Evolutionary conservation across 1,284 basidiomycete species (phyloP).

Genomic region (Leccinum fallax): DNA sequence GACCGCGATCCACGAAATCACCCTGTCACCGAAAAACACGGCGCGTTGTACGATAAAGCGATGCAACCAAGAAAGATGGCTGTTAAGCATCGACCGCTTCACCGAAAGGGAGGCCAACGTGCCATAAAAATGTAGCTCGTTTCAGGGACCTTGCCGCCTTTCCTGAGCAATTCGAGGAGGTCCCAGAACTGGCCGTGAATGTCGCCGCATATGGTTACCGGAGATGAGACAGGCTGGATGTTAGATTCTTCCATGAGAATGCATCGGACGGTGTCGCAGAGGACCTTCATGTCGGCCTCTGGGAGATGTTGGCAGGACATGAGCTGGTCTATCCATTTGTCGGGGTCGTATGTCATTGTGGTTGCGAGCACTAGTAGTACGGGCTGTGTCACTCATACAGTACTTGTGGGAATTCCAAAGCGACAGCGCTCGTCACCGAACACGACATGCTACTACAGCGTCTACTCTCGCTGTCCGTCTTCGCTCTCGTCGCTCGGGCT

Average conservation of each 20-base stretch:
- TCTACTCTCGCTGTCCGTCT: conserved; percentile 17
- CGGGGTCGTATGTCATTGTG: conserved; percentile 51
- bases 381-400: not conserved
- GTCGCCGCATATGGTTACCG: conserved; percentile 92
- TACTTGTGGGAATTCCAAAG: conserved; percentile 23
- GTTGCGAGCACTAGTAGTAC: not conserved
- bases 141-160: conserved; percentile 85
- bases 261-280: conserved; percentile 84
- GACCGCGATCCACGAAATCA: conserved; percentile 96
- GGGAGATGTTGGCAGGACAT: conserved; percentile 86
- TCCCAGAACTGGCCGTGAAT: conserved; percentile 98
- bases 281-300: conserved; percentile 87
- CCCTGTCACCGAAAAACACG: conserved; percentile 55
- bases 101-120: conserved; percentile 47
- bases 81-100: conserved; percentile 20
- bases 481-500: conserved; percentile 36
- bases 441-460: conserved; percentile 12
- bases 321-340: conserved; percentile 79
- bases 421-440: not conserved
- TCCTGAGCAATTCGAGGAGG: conserved; percentile 85
- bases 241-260: conserved; percentile 95
- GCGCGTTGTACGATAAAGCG: conserved; percentile 1
- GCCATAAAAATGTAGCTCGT: conserved; percentile 99
- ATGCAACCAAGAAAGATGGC: conserved; percentile 24
- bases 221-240: conserved; percentile 89